Base-by-base conservation (phyloP, 2,329 filamentous ascomycete genomes). In the Claviceps arundinis region DNA sequence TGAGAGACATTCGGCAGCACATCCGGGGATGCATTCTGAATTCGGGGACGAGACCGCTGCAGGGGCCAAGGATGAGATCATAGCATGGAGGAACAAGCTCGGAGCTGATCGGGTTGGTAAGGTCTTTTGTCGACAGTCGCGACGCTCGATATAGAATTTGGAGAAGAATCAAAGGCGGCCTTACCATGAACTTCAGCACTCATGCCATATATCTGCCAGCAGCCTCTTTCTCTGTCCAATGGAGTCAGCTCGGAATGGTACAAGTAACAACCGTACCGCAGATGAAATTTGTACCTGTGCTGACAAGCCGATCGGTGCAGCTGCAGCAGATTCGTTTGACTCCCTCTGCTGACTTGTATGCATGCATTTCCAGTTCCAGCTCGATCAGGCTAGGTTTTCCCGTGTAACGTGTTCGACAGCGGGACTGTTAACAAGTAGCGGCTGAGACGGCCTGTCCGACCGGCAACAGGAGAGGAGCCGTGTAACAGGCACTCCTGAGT, bases 1-100 rank as follows among this genome's bases (percentile, higher is more conserved):
- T 37, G 69, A 69, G 30, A 61, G 50, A 45, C 56, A 30, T 11
- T 57, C 54, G 11, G 50, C 52, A 30, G 26, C 26, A 45, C 56
- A 24, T 11, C 57, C 55, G 6, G 50, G 48, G 30, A 61, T 48
- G 44, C 56, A 22, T 22, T 22, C 22, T 3, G 22, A 22, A 30
- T 11, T 57, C 54, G 11, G 50, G 50, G 17, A 50, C 48, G 30
- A 51, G 48, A 38, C 55, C 50, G 46, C 52, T 30, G n/a, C 53
- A 37, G 42, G 55, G 5, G 22, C 37, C 46, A 30, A 56, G 54
- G n/a, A 43, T 26, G 19, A 19, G 52, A 52, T 46, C 46, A 54
- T 52, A 58, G 42, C 46, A 51, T 53, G 3, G 46, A 30, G 26
- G 26, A 30, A 7, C 26, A 22, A 30, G 26, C 26, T 30, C 26